Conservation (phyloP, 129 eudicot genomes). For the Pittosporum tobira region DNA sequence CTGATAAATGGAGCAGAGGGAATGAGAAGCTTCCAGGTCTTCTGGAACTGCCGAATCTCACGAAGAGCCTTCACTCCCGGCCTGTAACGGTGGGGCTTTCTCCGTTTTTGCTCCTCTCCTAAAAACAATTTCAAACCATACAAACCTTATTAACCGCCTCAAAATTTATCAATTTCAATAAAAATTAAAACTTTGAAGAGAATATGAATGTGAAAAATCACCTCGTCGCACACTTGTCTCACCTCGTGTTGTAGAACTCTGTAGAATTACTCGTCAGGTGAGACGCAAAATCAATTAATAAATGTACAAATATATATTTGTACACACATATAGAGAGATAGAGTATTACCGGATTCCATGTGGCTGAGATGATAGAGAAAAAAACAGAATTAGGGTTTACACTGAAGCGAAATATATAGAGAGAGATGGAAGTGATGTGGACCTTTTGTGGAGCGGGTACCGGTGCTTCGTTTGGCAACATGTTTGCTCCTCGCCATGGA, state of each 20-base stretch:
- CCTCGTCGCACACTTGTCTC: too few relatives aligned
- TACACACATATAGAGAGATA: neutral
- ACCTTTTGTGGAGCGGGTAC: slow-evolving; percentile 4
- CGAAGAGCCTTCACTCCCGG: slow-evolving; percentile 65
- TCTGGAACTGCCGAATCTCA: slow-evolving; percentile 58
- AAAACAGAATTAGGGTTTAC: neutral
- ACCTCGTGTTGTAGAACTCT: too few relatives aligned
- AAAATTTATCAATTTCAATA: neutral
- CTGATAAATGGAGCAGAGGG: slow-evolving; percentile 64
- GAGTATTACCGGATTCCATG: neutral
- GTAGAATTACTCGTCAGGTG: too few relatives aligned
- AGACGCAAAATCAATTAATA: too few relatives aligned
- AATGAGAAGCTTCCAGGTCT: slow-evolving; percentile 43
- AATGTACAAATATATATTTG: too few relatives aligned
- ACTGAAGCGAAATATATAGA: neutral
- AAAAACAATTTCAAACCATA: neutral
- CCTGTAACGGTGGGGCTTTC: slow-evolving; percentile 28
- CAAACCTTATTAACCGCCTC: neutral
- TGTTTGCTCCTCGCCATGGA: slow-evolving; percentile 7
- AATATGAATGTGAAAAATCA: too few relatives aligned
- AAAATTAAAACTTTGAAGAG: neutral
- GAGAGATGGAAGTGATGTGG: neutral
- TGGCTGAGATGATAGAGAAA: neutral
- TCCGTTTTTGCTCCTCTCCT: slow-evolving; percentile 14
- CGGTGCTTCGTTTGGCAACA: slow-evolving; percentile 4